Evolutionary conservation across 345 rosid genomes (phyloP).

Genomic region (Carallia pectinifolia): DNA sequence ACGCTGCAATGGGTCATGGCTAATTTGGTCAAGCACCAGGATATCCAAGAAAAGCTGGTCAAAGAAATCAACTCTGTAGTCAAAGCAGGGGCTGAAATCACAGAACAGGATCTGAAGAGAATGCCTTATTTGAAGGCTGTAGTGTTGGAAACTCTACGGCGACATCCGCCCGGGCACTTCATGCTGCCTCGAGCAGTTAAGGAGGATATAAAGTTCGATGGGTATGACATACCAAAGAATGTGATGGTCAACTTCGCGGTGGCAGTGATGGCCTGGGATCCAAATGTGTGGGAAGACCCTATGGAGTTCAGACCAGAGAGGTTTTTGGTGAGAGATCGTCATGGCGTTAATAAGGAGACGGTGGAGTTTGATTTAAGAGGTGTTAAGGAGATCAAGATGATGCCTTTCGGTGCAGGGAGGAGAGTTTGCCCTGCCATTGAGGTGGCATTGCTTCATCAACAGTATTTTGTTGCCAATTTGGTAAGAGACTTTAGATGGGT

Average conservation of each 20-base stretch:
- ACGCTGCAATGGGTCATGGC: constrained; percentile 20
- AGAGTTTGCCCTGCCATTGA: constrained; percentile 18
- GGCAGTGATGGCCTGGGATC: constrained; percentile 21
- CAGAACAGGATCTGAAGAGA: constrained; percentile 7
- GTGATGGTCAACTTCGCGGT: constrained; percentile 19
- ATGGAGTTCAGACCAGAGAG: constrained; percentile 19
- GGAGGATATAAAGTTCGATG: constrained; percentile 10
- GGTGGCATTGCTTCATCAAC: constrained; percentile 18
- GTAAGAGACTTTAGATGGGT: constrained; percentile 8
- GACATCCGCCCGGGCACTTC: constrained; percentile 21
- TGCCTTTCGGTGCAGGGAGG: constrained; percentile 26
- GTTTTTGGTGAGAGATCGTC: constrained; percentile 5
- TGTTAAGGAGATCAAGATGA: constrained; percentile 19
- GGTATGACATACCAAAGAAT: constrained; percentile 9
- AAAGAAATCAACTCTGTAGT: constrained; percentile 5
- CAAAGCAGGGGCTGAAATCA: constrained; percentile 4
- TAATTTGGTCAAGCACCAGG: constrained; percentile 13
- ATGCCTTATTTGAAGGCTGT: constrained; percentile 19
- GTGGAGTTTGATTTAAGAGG: constrained; percentile 16
- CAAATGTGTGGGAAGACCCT: constrained; percentile 25
- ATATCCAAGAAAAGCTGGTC: constrained; percentile 8
- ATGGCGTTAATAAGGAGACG: not conserved
- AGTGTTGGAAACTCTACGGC: constrained; percentile 11
- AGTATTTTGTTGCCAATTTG: constrained; percentile 20
- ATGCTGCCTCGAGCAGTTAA: constrained; percentile 12